These are phyloP conservation scores for Parathielavia appendiculata DNA, from an alignment of 495 filamentous ascomycete genomes.

Conservation along the genomic window DNA sequence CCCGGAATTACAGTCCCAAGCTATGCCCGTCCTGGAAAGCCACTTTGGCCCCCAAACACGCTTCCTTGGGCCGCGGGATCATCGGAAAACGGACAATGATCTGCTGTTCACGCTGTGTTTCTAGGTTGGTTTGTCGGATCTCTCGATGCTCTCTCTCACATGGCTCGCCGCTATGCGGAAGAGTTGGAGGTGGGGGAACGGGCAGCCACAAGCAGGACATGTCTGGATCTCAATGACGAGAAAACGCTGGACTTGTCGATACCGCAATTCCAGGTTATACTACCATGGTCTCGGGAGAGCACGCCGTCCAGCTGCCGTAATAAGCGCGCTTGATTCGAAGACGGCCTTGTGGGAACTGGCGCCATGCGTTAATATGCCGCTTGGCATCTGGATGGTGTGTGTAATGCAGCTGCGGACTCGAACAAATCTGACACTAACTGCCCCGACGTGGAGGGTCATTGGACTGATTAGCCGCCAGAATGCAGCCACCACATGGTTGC, in stretches of 20 bases:
- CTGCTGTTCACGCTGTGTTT: background rate
- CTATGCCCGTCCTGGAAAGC: slow-evolving; percentile 12
- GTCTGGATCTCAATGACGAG: too few relatives aligned
- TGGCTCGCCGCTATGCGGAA: background rate
- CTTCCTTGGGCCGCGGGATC: slow-evolving; percentile 20
- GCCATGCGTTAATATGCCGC: slow-evolving; percentile 19
- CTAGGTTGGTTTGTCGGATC: too few relatives aligned
- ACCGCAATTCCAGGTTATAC: background rate
- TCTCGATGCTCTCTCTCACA: background rate
- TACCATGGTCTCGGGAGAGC: background rate
- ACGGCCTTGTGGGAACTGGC: slow-evolving; percentile 2
- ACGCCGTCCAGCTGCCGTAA: slow-evolving; percentile 3
- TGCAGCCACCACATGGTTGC: slow-evolving; percentile 18
- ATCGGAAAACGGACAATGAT: slow-evolving; percentile 5
- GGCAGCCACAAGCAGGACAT: background rate
- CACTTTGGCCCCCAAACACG: slow-evolving; percentile 19
- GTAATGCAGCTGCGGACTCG: slow-evolving; percentile 8
- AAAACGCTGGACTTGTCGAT: background rate
- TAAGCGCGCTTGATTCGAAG: slow-evolving; percentile 24
- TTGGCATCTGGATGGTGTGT: slow-evolving; percentile 16
- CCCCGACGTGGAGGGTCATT: slow-evolving; percentile 8
- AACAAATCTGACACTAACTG: background rate
- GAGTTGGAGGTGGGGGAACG: too few relatives aligned
- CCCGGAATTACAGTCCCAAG: slow-evolving; percentile 8
- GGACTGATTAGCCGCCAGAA: slow-evolving; percentile 25